Evolutionary conservation across 1,284 basidiomycete species (phyloP), one percentile per base, ranked within the genome.

Genomic region (Laetiporus sulphureus): DNA sequence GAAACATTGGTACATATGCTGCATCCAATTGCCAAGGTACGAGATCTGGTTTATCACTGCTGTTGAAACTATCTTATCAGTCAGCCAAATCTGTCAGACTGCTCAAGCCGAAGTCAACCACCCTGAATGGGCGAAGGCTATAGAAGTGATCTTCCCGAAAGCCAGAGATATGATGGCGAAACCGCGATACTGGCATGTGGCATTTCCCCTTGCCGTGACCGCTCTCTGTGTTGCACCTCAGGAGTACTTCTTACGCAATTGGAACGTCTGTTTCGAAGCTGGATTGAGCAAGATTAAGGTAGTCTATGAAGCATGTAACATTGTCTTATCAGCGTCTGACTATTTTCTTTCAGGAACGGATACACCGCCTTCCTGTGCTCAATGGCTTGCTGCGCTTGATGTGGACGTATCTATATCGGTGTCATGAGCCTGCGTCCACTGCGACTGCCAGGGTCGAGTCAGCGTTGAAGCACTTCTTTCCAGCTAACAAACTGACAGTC

Each of bases 81-180:
- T n/a, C n/a, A n/a, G n/a, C n/a, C n/a, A n/a, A n/a, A n/a, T n/a
- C n/a, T n/a, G n/a, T 12, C 52, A 91, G 82, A 92, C 88, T 20
- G 94, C 92, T 0, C 92, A 95, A 60, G 94, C 91, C 1, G 94
- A 98, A 66, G 91, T 95, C 36, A 96, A 97, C 56, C 89, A 96
- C 60, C 94, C 94, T 0, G 75, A 86, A 42, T 98, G 94, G 94
- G 85, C 83, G 2, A 91, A 91, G 58, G 92, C 92, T 0, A 85
- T 96, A 35, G 85, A 92, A 50, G 67, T 79, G 5, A 89, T 98
- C 32, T 83, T 85, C 56, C 84, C 87, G 1, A 85, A 88, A 53
- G 91, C 92, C 4, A 73, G 77, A 42, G 85, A 87, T 41, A 94
- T 97, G 88, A 80, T 85, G 59, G 67, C 73, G 29, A 97, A 97